phyloP scores from a whole-genome alignment of 148 eudicot genomes.

The Camellia lanceoleosa region DNA sequence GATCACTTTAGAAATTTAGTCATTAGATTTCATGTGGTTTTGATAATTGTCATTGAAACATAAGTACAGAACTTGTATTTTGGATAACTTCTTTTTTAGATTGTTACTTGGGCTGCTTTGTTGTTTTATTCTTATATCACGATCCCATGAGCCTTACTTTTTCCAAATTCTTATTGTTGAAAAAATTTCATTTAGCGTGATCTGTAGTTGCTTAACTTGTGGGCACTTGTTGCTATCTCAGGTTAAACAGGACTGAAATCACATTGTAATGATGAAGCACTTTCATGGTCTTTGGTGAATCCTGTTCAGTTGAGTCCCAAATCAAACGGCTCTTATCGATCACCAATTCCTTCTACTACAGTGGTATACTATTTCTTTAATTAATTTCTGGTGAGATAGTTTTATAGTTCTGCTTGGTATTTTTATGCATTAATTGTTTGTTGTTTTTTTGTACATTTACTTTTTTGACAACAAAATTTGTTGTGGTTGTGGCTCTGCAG shows the following conservation, averaged over 20 bases:
- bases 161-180: background rate
- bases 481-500: background rate
- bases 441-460: background rate
- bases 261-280: background rate
- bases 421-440: too few species aligned
- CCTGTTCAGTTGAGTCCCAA: constrained; percentile 4
- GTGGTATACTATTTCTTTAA: background rate
- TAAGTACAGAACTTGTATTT: background rate
- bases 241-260: constrained; percentile 1
- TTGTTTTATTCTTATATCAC: background rate
- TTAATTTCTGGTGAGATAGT: too few species aligned
- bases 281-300: background rate
- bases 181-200: background rate
- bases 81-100: background rate
- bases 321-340: background rate
- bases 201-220: constrained; percentile 3
- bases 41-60: background rate
- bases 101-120: background rate
- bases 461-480: background rate
- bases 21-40: background rate
- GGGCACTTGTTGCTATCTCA: background rate
- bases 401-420: too few species aligned
- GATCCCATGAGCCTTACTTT: constrained; percentile 5
- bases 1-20: background rate
- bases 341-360: background rate